These are phyloP conservation scores for Vinca minor DNA, from an alignment of 257 asterid genomes.

Conservation along the genomic window DNA sequence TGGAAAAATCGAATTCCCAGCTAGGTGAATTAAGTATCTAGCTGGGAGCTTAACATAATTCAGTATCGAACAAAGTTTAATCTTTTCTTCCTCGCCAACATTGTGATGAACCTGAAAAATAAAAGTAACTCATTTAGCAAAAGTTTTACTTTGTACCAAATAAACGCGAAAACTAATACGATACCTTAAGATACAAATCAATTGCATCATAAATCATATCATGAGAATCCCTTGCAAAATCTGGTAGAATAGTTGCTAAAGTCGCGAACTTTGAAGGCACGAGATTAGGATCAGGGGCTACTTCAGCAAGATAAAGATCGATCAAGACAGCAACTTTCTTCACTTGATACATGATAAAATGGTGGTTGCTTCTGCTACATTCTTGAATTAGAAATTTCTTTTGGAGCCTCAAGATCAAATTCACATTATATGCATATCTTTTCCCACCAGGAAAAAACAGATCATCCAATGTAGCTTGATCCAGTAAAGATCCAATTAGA, in stretches of 20 bases:
- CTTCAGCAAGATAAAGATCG: constrained; percentile 48
- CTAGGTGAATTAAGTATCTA: constrained; percentile 17
- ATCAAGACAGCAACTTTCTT: constrained; percentile 42
- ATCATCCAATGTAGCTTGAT: constrained; percentile 55
- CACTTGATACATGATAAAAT: constrained; percentile 17
- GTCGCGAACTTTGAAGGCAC: constrained; percentile 36
- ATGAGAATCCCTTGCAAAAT: constrained; percentile 40
- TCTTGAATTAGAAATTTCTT: constrained; percentile 22
- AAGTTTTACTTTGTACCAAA: too few relatives aligned
- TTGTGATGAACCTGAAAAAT: constrained; percentile 33
- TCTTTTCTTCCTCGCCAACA: constrained; percentile 39
- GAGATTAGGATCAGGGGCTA: constrained; percentile 53
- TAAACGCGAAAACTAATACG: too few relatives aligned
- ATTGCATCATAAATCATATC: constrained; percentile 41
- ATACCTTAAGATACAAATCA: constrained; percentile 50
- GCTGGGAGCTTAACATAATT: constrained; percentile 38
- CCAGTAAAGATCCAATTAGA: constrained; percentile 41
- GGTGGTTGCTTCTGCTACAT: background rate
- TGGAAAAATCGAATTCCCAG: constrained; percentile 34
- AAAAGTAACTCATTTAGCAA: background rate
- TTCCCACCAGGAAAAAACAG: constrained; percentile 27
- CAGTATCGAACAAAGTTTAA: constrained; percentile 35
- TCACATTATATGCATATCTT: constrained; percentile 35
- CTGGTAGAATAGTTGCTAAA: constrained; percentile 37
- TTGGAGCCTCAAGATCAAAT: constrained; percentile 35